Base-by-base conservation (phyloP, 306 rosid genomes). In the Quercus ilex region DNA sequence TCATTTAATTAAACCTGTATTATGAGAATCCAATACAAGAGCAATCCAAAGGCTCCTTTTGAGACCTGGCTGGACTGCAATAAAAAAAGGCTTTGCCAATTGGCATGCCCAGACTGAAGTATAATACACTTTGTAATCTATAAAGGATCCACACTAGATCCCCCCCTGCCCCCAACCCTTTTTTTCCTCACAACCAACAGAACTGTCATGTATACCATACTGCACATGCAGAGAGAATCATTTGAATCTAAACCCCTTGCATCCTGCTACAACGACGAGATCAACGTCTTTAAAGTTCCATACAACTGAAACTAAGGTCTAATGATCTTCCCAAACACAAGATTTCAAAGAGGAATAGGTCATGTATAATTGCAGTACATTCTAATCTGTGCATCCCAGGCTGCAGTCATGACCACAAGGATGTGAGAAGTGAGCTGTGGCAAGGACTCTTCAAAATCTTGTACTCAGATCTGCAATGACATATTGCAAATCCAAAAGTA, bases 401-500 rank as follows among this genome's bases (percentile, higher is more conserved):
- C 92, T 55, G 96, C 97, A 1, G 97, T 91, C 56, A 91, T 88
- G 8, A 93, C 85, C 57, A 89, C 92, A 55, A 85, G 88, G 75
- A 90, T 71, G 83, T 53, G 79, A 74, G 91, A 88, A 80, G 84
- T 84, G 58, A 91, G 78, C 88, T 83, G 81, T 91, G 86, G 83
- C 91, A 86, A 57, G 92, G 89, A 78, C 77, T 87, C 90, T 76
- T 91, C 87, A 87, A 87, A 80, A 91, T 82, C 85, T 77, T 86
- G 86, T 87, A 85, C 84, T 91, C 87, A 11, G 93, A 91, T 73
- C 85, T 88, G 69, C 85, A 72, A 67, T 49, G 20, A 67, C 53
- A 35, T 1, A 5, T 11, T 11, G 52, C 23, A 68, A 23, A 33
- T n/a, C 14, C 2, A 8, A 38, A 35, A 3, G 52, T 4, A 33